Base-by-base conservation (phyloP, 768 basidiomycete genomes). In the Nidularia pulvinata region DNA sequence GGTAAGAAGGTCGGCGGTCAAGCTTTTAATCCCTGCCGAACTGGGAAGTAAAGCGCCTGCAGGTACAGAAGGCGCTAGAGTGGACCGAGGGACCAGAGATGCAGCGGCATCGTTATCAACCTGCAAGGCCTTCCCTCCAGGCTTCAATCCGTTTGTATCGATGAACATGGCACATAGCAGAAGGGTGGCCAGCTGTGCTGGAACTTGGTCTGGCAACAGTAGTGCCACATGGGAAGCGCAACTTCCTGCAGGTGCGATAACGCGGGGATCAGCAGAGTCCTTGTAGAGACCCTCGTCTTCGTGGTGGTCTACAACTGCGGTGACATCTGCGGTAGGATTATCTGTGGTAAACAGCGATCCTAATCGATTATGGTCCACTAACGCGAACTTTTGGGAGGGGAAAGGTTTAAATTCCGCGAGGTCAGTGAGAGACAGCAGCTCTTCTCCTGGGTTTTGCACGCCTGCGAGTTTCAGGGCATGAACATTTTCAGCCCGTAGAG, bases 281-380 rank as follows among this genome's bases (percentile, higher is more conserved):
- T 66, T 68, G 66, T 97, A 81, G 1, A 77, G 67, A 0, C 79
- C 76, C 62, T 98, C 95, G 67, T 99, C 96, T 13, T 78, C 85
- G 63, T 98, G 95, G 64, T 99, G 96, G 66, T 99, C 97, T 30
- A 98, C 72, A 50, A 98, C 76, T 2, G 89, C 86, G 0, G 82
- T 75, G 7, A 98, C 92, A n/a, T 70, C 68, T 0, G 75, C 70
- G 35, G 67, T 63, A 0, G 75, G 68, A 56, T 75, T 77, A 39
- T 70, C 65, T 2, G 55, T 37, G 2, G 69, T 57, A 64, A 82
- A 88, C 36, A 62, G 61, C 1, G 72, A 60, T 30, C 67, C 70
- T 19, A 97, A 78, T 6, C 76, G 75, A 63, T 98, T 99, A 69
- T 98, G 95, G 68, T 99, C 97, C 44, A 98, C 93, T 14, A 99